A percentile compares a stretch with the other conserved stretches of the same genome.
phyloP scores from a whole-genome alignment of 2,329 filamentous ascomycete genomes.

The Nigrograna mackinnonii region DNA sequence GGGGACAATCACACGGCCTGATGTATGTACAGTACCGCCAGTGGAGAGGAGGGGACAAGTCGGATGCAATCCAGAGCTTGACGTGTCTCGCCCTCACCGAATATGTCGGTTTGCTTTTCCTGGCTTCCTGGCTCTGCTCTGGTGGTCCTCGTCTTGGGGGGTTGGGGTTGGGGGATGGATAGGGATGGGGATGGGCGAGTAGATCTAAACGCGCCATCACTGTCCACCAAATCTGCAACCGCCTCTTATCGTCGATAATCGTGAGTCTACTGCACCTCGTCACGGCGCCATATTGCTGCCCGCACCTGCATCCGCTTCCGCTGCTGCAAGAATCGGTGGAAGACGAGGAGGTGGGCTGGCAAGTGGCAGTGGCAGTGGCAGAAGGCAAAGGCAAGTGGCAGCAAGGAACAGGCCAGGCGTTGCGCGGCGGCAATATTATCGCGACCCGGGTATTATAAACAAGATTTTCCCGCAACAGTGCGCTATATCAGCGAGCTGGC shows the following conservation, averaged over 20 bases:
- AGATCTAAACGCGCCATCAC: too few relatives aligned
- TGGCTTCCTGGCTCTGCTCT: not conserved
- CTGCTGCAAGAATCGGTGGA: not conserved
- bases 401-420: slow-evolving; percentile 1
- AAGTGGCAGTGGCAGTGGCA: too few relatives aligned
- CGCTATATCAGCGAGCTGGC: slow-evolving; percentile 16
- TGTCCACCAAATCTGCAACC: too few relatives aligned
- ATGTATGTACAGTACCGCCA: not conserved
- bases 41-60: not conserved
- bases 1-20: not conserved
- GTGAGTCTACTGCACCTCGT: too few relatives aligned
- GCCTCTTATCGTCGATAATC: too few relatives aligned
- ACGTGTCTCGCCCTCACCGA: slow-evolving; percentile 16
- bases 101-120: slow-evolving; percentile 1
- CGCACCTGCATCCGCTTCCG: not conserved
- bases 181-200: too few relatives aligned
- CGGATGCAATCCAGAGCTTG: slow-evolving; percentile 3
- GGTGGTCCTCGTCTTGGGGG: not conserved
- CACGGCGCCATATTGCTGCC: too few relatives aligned
- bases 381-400: not conserved
- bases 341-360: not conserved
- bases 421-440: slow-evolving; percentile 17
- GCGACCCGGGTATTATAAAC: slow-evolving; percentile 27
- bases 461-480: slow-evolving; percentile 15
- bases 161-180: too few relatives aligned